Evolutionary conservation across 805 yeast species (phyloP).

Genomic region (Wickerhamiella brachini): DNA sequence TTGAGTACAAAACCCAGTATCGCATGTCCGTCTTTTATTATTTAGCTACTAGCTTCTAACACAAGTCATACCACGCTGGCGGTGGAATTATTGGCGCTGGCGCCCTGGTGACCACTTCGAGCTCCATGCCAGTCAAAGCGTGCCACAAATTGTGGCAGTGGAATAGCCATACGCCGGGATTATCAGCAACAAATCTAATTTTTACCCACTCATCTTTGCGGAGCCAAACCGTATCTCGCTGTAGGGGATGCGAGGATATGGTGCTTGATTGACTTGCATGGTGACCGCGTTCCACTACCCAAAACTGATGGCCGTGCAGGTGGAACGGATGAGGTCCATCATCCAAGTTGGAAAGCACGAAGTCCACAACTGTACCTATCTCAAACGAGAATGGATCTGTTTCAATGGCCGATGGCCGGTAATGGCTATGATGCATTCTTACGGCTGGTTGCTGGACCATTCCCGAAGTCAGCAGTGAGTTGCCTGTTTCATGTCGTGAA

Average conservation of each 20-base stretch:
- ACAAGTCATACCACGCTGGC: slow-evolving; percentile 18
- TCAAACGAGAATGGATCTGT: background rate
- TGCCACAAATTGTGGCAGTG: slow-evolving; percentile 89
- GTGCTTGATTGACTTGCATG: slow-evolving; percentile 37
- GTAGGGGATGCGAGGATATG: slow-evolving; percentile 34
- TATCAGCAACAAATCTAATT: slow-evolving; percentile 61
- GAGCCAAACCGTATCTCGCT: slow-evolving; percentile 60
- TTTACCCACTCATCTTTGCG: slow-evolving; percentile 54
- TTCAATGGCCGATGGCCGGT: background rate
- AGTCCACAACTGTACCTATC: slow-evolving; percentile 37
- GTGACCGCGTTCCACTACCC: slow-evolving; percentile 48
- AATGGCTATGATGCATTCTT: background rate
- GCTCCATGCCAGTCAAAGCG: slow-evolving; percentile 62
- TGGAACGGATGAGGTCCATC: slow-evolving; percentile 91
- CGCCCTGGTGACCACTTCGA: slow-evolving; percentile 21
- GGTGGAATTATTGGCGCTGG: slow-evolving; percentile 17
- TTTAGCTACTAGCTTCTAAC: slow-evolving; percentile 1
- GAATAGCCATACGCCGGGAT: slow-evolving; percentile 91
- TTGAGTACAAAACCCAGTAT: slow-evolving; percentile 1
- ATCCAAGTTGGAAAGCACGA: slow-evolving; percentile 67
- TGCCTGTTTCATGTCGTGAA: background rate
- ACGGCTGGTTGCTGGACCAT: background rate
- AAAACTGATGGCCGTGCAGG: slow-evolving; percentile 80
- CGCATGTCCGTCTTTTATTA: too few species aligned
- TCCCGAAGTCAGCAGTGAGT: background rate